Evolutionary conservation across 495 filamentous ascomycete species (phyloP), one percentile per base, ranked within the genome.

Genomic region (Podospora pseudoanserina): DNA sequence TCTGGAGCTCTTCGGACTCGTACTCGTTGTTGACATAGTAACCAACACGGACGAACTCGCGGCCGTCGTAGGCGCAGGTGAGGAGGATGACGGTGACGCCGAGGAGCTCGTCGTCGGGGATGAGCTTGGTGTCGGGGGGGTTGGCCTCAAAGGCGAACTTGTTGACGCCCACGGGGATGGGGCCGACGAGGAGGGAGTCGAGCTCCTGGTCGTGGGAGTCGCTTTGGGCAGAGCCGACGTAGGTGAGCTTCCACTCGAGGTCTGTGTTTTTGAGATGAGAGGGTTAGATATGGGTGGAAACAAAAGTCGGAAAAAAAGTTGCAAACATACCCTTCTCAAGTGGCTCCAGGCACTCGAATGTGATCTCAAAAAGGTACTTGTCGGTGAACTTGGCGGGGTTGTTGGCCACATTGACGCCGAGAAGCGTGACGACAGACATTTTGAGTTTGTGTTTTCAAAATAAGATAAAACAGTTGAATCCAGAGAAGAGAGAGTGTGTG

Each of bases 21-120:
- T 99, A 99, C 77, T 98, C 96, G 72, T 98, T 98, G 83, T 97
- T 99, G 67, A 97, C 94, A 72, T 99, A 99, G 85, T 99, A 99
- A 55, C 95, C 95, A 26, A 99, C 95, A 72, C 95, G 94, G 54
- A 99, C 95, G 73, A 99, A 99, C 78, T 99, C 95, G 73, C 95
- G 86, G 65, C 90, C 89, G 74, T 98, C 95, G 81, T 99, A 99
- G 79, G 92, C 92, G 82, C 96, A 97, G 63, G 92, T 95, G 68
- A 99, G 88, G 55, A 99, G 89, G 71, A 99, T 94, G 68, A 99
- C 95, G 44, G 95, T 99, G 44, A 99, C 95, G 67, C 95, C 95
- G 13, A 99, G 87, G 66, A 99, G 93, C 81, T 99, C 95, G 71
- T 92, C 93, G 68, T 89, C 88, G 27, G 96, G 95, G 74, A 99